Base-by-base conservation (phyloP, 306 rosid species). In the Acacia acuminata region DNA sequence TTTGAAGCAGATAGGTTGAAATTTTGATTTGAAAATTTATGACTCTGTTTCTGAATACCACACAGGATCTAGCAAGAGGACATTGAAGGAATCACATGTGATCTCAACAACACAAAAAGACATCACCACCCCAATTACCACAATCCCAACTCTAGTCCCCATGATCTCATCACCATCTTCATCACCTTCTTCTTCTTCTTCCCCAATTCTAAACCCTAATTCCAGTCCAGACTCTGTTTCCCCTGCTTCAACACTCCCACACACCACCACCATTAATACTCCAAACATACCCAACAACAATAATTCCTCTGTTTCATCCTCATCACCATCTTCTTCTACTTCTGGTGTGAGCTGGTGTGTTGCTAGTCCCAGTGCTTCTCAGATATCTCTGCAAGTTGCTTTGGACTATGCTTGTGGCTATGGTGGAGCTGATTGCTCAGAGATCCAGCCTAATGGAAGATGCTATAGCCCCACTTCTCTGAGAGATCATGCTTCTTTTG, bases 361-460 rank as follows among this genome's bases (percentile, higher is more conserved):
- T 85, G 91, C 93, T 71, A 91, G 92, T 75, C 96, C 87, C 24
- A 85, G 82, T 70, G 90, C 93, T 14, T 86, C 97, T 40, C 83
- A 76, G 56, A 82, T 63, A 22, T 82, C 92, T 1, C 77, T 93
- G 20, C 96, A 93, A 82, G 90, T 90, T 42, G 97, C 96, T 74
- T 75, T 93, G 85, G 97, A 93, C 84, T 93, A 90, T 90, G 96
- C 96, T 66, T 93, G 97, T 82, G 97, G 95, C 25, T 79, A 78
- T 82, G 95, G 91, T 66, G 93, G 86, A 24, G 82, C 87, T 61
- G 96, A 93, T 81, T 93, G 97, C 77, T 82, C 90, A 22, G 89
- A 85, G 71, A 91, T 93, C 77, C 94, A 93, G 84, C 65, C 83
- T 34, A 87, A 90, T 78, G 90, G 93, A 72, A 90, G 85, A 76